Conservation (phyloP, 1,284 basidiomycete species). For the Moesziomyces sp. region DNA sequence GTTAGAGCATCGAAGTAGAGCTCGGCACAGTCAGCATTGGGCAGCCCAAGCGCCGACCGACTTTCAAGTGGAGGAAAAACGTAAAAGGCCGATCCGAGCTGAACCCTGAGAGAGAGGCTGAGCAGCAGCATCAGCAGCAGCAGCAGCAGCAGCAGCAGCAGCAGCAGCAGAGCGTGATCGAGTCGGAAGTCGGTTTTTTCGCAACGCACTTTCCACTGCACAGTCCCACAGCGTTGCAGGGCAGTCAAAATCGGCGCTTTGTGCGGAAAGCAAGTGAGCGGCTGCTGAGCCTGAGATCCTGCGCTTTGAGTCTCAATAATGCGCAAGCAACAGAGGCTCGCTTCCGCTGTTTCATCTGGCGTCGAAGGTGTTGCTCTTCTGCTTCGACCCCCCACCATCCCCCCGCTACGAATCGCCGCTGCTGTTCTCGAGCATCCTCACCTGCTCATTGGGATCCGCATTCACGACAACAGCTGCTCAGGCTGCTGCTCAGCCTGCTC, state of each 20-base stretch:
- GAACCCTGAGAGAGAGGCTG: neutral
- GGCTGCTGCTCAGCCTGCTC: neutral
- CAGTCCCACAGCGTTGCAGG: neutral
- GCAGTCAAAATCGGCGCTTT: neutral
- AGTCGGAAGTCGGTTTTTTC: conserved; percentile 39
- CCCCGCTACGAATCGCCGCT: neutral
- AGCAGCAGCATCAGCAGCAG: neutral
- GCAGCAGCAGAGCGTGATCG: conserved; percentile 22
- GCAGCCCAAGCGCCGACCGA: neutral
- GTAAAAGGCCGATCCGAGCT: no score
- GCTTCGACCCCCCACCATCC: neutral
- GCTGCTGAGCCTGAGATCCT: no score
- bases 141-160: neutral
- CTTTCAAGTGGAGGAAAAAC: no score
- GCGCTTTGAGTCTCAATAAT: no score
- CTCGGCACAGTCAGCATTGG: no score
- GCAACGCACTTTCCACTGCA: neutral
- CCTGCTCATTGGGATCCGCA: neutral
- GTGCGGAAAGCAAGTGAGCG: no score
- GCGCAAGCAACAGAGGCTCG: no score
- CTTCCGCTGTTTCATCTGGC: neutral
- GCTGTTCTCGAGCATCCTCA: neutral
- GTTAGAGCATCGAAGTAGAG: no score
- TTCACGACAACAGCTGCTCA: neutral
- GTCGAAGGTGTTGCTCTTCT: neutral